These are phyloP conservation scores for Penicillium malachiteum DNA, from an alignment of 495 filamentous ascomycete species.

Conservation along the genomic window DNA sequence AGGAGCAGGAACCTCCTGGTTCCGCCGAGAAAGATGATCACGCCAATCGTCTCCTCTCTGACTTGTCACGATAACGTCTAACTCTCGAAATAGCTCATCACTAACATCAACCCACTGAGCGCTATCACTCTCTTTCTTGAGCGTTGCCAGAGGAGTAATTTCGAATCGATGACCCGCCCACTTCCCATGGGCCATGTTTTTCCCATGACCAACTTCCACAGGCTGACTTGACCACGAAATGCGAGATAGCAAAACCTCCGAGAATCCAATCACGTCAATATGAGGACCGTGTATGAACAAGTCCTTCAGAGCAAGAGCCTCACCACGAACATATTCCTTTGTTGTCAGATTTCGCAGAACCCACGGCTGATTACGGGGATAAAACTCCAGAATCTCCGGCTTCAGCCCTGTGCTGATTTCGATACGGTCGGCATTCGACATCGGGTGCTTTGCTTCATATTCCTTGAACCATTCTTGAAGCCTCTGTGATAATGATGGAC, in stretches of 20 bases:
- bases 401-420: slow-evolving; percentile 19
- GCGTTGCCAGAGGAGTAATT: slow-evolving; percentile 8
- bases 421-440: slow-evolving; percentile 7
- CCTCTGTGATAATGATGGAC: slow-evolving; percentile 4
- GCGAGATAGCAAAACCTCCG: slow-evolving; percentile 14
- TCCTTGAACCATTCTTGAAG: slow-evolving; percentile 8
- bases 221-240: slow-evolving; percentile 13
- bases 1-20: not conserved
- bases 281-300: slow-evolving; percentile 18
- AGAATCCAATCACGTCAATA: slow-evolving; percentile 17
- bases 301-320: slow-evolving; percentile 13
- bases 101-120: slow-evolving; percentile 15
- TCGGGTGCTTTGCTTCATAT: slow-evolving; percentile 7
- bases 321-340: slow-evolving; percentile 18
- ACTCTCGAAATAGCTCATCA: slow-evolving; percentile 15
- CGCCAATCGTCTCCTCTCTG: slow-evolving; percentile 18
- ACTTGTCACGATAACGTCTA: slow-evolving; percentile 11
- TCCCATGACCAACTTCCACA: not conserved
- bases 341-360: slow-evolving; percentile 18
- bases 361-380: slow-evolving; percentile 15
- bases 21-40: slow-evolving; percentile 5
- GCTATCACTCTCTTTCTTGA: not conserved
- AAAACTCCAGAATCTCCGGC: slow-evolving; percentile 17
- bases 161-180: slow-evolving; percentile 23
- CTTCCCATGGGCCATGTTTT: slow-evolving; percentile 14